Evolutionary conservation across 345 rosid genomes (phyloP).

Genomic region (Hevea brasiliensis): DNA sequence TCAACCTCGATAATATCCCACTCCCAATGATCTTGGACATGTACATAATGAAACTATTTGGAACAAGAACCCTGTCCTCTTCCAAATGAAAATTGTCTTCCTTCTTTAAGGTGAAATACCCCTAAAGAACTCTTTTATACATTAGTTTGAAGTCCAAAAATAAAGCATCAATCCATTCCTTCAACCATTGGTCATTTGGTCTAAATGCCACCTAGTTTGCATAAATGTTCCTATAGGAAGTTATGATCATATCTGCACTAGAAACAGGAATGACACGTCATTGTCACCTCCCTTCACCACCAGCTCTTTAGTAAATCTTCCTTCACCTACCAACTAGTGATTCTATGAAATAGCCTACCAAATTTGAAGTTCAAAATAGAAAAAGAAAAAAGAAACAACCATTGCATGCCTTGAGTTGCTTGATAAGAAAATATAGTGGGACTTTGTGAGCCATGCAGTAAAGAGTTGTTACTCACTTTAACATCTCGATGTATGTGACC

Average conservation of each 20-base stretch:
- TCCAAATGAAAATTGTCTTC: too few relatives aligned
- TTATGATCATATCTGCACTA: neutral
- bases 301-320: neutral
- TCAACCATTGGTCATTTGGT: neutral
- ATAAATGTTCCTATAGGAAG: neutral
- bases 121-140: neutral
- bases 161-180: neutral
- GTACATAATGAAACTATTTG: too few relatives aligned
- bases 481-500: constrained; percentile 98
- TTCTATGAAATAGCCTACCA: neutral
- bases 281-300: neutral
- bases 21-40: too few relatives aligned
- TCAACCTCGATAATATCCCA: too few relatives aligned
- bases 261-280: neutral
- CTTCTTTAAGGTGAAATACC: too few relatives aligned
- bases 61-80: too few relatives aligned
- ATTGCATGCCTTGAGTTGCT: neutral
- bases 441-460: neutral
- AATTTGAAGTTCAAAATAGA: neutral
- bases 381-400: neutral
- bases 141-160: neutral
- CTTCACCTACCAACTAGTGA: neutral
- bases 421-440: neutral
- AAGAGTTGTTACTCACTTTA: constrained; percentile 52
- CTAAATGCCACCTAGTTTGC: neutral